Evolutionary conservation across 768 basidiomycete species (phyloP).

Genomic region (Tricholoma saponaceum): DNA sequence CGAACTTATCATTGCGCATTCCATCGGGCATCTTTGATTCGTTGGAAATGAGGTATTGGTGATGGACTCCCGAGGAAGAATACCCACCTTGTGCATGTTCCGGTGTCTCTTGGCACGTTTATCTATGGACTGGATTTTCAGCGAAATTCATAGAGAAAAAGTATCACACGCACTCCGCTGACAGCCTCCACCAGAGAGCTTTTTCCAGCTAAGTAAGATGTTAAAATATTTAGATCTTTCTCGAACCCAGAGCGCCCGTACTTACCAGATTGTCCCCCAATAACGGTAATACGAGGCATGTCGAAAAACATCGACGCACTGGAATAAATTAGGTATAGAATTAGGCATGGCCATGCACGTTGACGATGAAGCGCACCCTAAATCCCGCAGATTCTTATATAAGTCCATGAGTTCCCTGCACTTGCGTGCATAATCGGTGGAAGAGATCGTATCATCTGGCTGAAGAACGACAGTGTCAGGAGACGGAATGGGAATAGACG

Average conservation of each 20-base stretch:
- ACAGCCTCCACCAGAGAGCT: constrained; percentile 59
- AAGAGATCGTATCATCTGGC: neutral
- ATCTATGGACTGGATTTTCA: constrained; percentile 32
- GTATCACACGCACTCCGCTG: constrained; percentile 37
- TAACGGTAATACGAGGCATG: constrained; percentile 49
- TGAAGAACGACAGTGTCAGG: neutral
- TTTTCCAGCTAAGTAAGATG: constrained; percentile 47
- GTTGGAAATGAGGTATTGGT: neutral
- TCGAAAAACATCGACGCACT: constrained; percentile 37
- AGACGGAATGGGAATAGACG: neutral
- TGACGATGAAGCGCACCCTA: constrained; percentile 30
- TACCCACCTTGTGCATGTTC: constrained; percentile 52
- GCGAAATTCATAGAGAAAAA: neutral
- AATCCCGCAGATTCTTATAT: constrained; percentile 28
- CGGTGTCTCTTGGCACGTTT: constrained; percentile 56
- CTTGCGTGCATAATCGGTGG: constrained; percentile 33
- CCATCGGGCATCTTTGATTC: constrained; percentile 47
- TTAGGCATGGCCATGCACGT: neutral
- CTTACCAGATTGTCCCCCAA: constrained; percentile 28
- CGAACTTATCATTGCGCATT: constrained; percentile 43
- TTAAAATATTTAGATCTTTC: too few species aligned
- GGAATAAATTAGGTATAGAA: constrained; percentile 4
- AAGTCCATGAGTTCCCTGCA: constrained; percentile 37
- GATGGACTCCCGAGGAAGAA: neutral
- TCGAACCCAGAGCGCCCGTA: too few species aligned